Percentiles rank a stretch among this genome's conserved stretches.
Conservation (phyloP, 2,329 filamentous ascomycete species). For the Alternaria solani region DNA sequence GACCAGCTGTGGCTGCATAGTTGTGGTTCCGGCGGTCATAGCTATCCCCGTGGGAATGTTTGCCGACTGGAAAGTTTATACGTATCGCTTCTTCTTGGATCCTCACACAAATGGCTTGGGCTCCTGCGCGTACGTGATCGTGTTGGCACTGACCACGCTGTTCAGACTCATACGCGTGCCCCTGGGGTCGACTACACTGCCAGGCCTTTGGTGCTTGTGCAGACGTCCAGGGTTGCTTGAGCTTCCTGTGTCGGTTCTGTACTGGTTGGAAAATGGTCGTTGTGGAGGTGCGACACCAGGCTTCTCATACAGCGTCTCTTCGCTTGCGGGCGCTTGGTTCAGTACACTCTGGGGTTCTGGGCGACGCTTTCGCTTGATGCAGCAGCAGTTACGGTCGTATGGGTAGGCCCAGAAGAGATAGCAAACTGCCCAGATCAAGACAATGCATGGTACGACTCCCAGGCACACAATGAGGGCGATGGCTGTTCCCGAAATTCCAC, state of each 20-base stretch:
- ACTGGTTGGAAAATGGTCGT: slow-evolving; percentile 14
- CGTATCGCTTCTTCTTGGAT: not conserved
- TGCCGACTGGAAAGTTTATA: not conserved
- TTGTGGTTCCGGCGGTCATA: not conserved
- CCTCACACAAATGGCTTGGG: slow-evolving; percentile 36
- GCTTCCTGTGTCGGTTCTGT: slow-evolving; percentile 25
- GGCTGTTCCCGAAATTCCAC: slow-evolving; percentile 25
- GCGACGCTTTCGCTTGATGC: slow-evolving; percentile 31
- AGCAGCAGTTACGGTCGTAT: slow-evolving; percentile 35
- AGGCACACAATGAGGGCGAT: slow-evolving; percentile 37
- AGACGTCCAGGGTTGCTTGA: slow-evolving; percentile 16
- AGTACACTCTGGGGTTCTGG: slow-evolving; percentile 11
- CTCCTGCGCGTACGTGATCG: slow-evolving; percentile 24
- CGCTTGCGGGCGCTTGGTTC: slow-evolving; percentile 12
- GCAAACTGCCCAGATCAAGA: slow-evolving; percentile 33
- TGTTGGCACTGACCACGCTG: slow-evolving; percentile 29
- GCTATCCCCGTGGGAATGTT: not conserved
- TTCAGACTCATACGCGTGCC: slow-evolving; percentile 22
- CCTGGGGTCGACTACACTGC: slow-evolving; percentile 2
- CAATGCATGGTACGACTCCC: slow-evolving; percentile 35
- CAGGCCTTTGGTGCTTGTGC: slow-evolving; percentile 7
- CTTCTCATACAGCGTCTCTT: slow-evolving; percentile 27
- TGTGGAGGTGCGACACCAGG: slow-evolving; percentile 22
- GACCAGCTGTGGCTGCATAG: not conserved
- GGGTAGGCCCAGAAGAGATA: slow-evolving; percentile 41